Evolutionary conservation across 257 asterid species (phyloP).

Genomic region (Penstemon newberryi): DNA sequence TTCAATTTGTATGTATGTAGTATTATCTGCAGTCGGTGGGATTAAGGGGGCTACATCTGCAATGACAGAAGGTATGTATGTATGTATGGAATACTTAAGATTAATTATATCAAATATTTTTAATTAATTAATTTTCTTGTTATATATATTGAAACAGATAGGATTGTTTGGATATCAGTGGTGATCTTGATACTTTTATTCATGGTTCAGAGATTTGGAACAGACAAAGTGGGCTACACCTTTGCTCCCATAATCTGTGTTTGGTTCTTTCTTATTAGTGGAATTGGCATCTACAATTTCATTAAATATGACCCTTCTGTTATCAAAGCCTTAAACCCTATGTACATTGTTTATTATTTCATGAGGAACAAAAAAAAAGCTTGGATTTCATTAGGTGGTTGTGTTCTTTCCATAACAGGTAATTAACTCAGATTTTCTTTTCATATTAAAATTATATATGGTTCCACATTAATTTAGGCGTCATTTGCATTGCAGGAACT

Average conservation of each 20-base stretch:
- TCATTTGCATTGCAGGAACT: conserved; percentile 36
- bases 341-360: conserved; percentile 47
- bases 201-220: conserved; percentile 55
- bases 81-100: not conserved
- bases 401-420: conserved; percentile 60
- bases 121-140: not conserved
- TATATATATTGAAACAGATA: conserved; percentile 27
- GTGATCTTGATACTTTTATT: conserved; percentile 51
- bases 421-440: too few relatives aligned
- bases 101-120: too few relatives aligned
- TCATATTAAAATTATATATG: not conserved
- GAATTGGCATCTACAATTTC: conserved; percentile 59
- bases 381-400: conserved; percentile 70
- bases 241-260: conserved; percentile 56
- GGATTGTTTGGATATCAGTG: conserved; percentile 45
- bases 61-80: conserved; percentile 39
- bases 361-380: conserved; percentile 44
- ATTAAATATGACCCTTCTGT: conserved; percentile 47
- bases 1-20: conserved; percentile 26
- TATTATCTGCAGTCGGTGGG: conserved; percentile 63
- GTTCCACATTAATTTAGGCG: not conserved
- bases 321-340: conserved; percentile 50
- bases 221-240: conserved; percentile 61
- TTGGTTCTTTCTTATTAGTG: conserved; percentile 53
- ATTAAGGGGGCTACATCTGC: conserved; percentile 39